phyloP scores from a whole-genome alignment of 2,329 filamentous ascomycete species.

The Arachnomyces sp. region DNA sequence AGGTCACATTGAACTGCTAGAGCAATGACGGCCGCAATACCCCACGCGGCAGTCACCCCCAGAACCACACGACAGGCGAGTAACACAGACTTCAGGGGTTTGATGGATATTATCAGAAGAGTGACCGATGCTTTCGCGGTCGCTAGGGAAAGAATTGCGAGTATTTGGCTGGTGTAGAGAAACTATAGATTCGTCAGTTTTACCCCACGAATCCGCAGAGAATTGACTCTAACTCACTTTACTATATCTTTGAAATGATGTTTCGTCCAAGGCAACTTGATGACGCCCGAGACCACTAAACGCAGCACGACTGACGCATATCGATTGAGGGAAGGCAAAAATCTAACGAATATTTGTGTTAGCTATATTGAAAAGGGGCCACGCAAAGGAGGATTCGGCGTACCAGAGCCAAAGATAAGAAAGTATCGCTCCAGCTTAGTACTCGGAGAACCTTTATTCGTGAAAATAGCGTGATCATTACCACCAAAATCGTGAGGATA shows the following conservation, averaged over 20 bases:
- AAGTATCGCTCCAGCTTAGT: slow-evolving; percentile 13
- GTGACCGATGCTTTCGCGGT: slow-evolving; percentile 17
- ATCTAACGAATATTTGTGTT: slow-evolving; percentile 3
- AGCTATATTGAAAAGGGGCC: not conserved
- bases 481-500: slow-evolving; percentile 13
- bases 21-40: slow-evolving; percentile 11
- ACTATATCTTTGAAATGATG: slow-evolving; percentile 12
- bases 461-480: slow-evolving; percentile 14
- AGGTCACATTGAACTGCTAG: slow-evolving; percentile 17
- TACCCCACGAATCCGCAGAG: not conserved
- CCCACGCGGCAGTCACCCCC: slow-evolving; percentile 12
- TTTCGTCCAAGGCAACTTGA: slow-evolving; percentile 8
- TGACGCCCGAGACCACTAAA: slow-evolving; percentile 15
- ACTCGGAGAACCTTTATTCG: slow-evolving; percentile 12
- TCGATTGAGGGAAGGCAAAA: slow-evolving; percentile 9
- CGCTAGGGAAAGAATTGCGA: slow-evolving; percentile 13
- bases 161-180: slow-evolving; percentile 17
- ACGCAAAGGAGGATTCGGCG: slow-evolving; percentile 5
- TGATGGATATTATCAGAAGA: slow-evolving; percentile 18
- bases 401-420: slow-evolving; percentile 14
- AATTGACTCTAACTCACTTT: slow-evolving; percentile 10
- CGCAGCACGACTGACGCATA: slow-evolving; percentile 15
- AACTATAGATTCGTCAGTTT: slow-evolving; percentile 11
- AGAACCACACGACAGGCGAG: slow-evolving; percentile 12
- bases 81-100: slow-evolving; percentile 14